Evolutionary conservation across 257 asterid species (phyloP).

Genomic region (Ballota nigra): DNA sequence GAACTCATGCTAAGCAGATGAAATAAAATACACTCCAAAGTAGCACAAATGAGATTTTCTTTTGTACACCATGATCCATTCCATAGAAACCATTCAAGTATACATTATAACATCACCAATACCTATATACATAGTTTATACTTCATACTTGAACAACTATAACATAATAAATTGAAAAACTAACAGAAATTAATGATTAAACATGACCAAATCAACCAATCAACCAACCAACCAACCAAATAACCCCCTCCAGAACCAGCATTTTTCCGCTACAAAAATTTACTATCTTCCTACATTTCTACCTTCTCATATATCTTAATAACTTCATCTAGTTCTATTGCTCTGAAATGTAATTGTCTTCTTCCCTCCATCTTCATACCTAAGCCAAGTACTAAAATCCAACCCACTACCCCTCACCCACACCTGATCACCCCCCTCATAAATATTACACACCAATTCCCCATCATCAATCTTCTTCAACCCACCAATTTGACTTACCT

Average conservation of each 20-base stretch:
- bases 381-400: conserved; percentile 48
- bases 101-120: background rate
- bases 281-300: background rate
- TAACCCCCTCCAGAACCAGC: background rate
- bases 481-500: conserved; percentile 67
- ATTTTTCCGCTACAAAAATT: conserved; percentile 15
- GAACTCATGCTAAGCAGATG: too few relatives aligned
- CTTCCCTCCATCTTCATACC: conserved; percentile 60
- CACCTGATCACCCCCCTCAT: conserved; percentile 43
- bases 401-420: conserved; percentile 79
- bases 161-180: background rate
- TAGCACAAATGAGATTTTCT: too few relatives aligned
- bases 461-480: conserved; percentile 53
- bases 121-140: background rate
- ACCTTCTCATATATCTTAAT: background rate
- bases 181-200: background rate
- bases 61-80: too few relatives aligned
- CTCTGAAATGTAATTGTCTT: background rate
- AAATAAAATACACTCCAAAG: too few relatives aligned
- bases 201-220: background rate
- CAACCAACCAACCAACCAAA: too few relatives aligned
- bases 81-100: background rate
- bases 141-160: background rate
- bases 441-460: conserved; percentile 28
- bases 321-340: background rate